A percentile compares a stretch with the other conserved stretches of the same genome.
These are phyloP conservation scores for Smallanthus sonchifolius DNA, from an alignment of 129 eudicot genomes.

Conservation along the genomic window DNA sequence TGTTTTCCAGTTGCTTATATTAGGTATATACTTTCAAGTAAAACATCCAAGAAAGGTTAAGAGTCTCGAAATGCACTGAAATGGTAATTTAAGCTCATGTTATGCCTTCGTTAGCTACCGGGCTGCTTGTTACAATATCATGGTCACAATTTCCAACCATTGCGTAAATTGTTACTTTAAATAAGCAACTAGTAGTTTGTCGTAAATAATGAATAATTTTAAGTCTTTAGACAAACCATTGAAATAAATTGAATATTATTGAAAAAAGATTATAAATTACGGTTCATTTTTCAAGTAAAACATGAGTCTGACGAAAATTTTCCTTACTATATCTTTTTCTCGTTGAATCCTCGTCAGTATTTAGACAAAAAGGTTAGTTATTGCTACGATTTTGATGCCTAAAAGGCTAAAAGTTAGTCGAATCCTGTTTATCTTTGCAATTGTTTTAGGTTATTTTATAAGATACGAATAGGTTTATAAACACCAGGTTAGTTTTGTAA, in stretches of 20 bases:
- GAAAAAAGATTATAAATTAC: no score
- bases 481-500: background rate
- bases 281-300: no score
- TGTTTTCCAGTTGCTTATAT: background rate
- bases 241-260: no score
- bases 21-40: background rate
- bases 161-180: background rate
- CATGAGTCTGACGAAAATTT: no score
- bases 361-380: no score
- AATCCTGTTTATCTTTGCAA: no score
- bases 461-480: no score
- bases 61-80: background rate
- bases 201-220: background rate
- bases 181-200: background rate
- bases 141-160: background rate
- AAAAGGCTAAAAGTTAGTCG: no score
- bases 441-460: no score
- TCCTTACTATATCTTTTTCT: no score
- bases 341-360: no score
- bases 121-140: background rate
- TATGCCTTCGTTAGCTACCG: background rate
- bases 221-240: background rate
- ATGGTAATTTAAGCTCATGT: background rate
- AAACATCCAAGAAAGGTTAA: background rate
- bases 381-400: no score